A percentile compares a stretch with the other conserved stretches of the same genome.
Conservation (phyloP, 257 asterid genomes). For the Misopates orontium region DNA sequence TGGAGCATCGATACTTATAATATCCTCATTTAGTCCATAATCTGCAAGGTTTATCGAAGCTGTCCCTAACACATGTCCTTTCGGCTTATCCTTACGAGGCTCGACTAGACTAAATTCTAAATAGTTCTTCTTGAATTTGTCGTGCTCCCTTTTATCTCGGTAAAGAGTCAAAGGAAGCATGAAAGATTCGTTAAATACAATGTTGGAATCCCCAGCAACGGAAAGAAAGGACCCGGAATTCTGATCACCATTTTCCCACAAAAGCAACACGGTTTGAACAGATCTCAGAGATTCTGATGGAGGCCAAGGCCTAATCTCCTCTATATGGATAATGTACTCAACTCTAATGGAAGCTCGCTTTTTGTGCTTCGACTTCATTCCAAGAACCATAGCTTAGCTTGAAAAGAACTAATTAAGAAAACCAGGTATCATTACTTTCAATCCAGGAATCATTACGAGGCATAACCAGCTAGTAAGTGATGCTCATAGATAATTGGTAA, state of each 20-base stretch:
- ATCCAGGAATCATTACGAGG: slow-evolving; percentile 6
- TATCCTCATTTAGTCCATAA: slow-evolving; percentile 56
- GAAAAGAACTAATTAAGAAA: slow-evolving; percentile 31
- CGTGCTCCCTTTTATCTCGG: slow-evolving; percentile 47
- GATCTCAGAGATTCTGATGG: slow-evolving; percentile 67
- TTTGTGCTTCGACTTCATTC: slow-evolving; percentile 59
- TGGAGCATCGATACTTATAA: slow-evolving; percentile 48
- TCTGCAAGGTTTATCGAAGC: slow-evolving; percentile 72
- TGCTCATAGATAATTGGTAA: not conserved
- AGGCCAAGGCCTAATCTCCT: slow-evolving; percentile 86
- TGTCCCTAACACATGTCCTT: slow-evolving; percentile 68
- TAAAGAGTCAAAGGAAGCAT: slow-evolving; percentile 49
- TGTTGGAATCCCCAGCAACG: slow-evolving; percentile 58
- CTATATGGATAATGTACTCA: slow-evolving; percentile 53
- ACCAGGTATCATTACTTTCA: slow-evolving; percentile 5
- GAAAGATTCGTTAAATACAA: slow-evolving; percentile 66
- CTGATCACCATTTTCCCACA: slow-evolving; percentile 65
- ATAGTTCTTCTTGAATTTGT: slow-evolving; percentile 60
- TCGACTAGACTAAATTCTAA: slow-evolving; percentile 68
- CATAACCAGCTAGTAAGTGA: not conserved
- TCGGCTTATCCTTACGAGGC: slow-evolving; percentile 75
- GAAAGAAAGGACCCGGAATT: slow-evolving; percentile 62
- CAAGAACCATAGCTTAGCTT: slow-evolving; percentile 74
- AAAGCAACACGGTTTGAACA: slow-evolving; percentile 71
- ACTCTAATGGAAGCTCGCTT: slow-evolving; percentile 50